Evolutionary conservation across 805 yeast species (phyloP), one percentile per base, ranked within the genome.

Genomic region (Metschnikowia shivogae): DNA sequence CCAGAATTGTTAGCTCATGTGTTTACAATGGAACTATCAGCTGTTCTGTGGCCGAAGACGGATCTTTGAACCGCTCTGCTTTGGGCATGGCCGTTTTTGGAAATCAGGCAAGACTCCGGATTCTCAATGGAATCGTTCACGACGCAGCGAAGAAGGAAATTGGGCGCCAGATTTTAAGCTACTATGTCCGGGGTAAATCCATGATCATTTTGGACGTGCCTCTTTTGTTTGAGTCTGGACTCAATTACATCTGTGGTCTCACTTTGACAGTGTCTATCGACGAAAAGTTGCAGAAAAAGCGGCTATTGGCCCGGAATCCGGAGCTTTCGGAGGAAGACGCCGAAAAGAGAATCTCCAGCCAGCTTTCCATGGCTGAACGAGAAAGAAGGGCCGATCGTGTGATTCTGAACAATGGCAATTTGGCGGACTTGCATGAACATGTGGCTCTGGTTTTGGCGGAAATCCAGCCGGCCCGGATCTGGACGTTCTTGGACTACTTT

Each of bases 171-270:
- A 66, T 88, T 1, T 31, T 84, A 2, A 47, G 53, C 42, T 77
- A 78, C 13, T 93, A 89, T 74, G 27, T 88, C 11, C 50, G 61
- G 8, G 80, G 88, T 11, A 59, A 78, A 36, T 62, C 71, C 11
- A 55, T 89, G 58, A 89, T 89, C 3, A 67, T 93, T 0, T 64
- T 93, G 39, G 99, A 93, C 58, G 92, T 95, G 2, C 99, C 99
- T 1, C 68, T 93, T 32, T 67, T 93, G 14, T 93, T 87, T 63
- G 99, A 93, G 62, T 76, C 89, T 30, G 78, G 81, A 1, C 69
- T 92, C 53, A 81, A 88, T 58, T 55, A 60, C 37, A 65, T 84
- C 20, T 92, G 98, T 60, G 95, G 93, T 0, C 60, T 70, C 8
- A 77, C 83, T 0, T 62, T 92, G 3, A 82, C 86, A 11, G 88